Evolutionary conservation across 257 asterid genomes (phyloP).

Genomic region (Plantago major): DNA sequence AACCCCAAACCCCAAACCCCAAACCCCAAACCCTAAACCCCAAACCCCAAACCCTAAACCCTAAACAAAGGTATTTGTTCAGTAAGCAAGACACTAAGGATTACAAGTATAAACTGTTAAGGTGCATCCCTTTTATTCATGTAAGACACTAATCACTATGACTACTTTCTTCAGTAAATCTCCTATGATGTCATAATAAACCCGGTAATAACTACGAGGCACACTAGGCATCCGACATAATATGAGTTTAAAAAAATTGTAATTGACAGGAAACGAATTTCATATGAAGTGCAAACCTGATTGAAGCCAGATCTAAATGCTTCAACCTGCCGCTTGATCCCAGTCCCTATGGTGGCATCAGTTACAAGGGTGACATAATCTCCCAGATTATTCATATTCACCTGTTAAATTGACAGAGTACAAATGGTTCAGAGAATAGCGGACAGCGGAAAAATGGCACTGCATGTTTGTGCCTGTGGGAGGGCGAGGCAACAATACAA

Average conservation of each 20-base stretch:
- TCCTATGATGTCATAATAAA: neutral
- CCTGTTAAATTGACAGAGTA: constrained; percentile 41
- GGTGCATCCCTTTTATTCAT: too few relatives aligned
- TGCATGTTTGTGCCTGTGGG: neutral
- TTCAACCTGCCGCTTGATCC: constrained; percentile 77
- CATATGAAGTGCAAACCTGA: constrained; percentile 46
- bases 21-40: constrained; percentile 23
- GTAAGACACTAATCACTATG: too few relatives aligned
- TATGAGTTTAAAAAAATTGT: neutral
- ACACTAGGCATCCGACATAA: neutral
- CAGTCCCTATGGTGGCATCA: constrained; percentile 76
- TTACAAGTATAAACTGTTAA: too few relatives aligned
- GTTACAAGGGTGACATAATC: constrained; percentile 81
- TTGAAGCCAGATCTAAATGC: constrained; percentile 96
- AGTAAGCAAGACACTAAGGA: too few relatives aligned
- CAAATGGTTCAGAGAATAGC: neutral
- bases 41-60: constrained; percentile 26
- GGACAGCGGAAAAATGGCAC: neutral
- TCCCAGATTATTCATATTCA: constrained; percentile 65
- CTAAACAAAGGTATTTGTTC: neutral
- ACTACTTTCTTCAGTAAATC: too few relatives aligned
- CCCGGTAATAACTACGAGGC: neutral
- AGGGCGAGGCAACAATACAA: constrained; percentile 4
- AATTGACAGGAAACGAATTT: constrained; percentile 1
- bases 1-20: constrained; percentile 17